A percentile compares a stretch with the other conserved stretches of the same genome.
Evolutionary conservation across 2,329 filamentous ascomycete species (phyloP).

Genomic region (Ophiobolus disseminans): DNA sequence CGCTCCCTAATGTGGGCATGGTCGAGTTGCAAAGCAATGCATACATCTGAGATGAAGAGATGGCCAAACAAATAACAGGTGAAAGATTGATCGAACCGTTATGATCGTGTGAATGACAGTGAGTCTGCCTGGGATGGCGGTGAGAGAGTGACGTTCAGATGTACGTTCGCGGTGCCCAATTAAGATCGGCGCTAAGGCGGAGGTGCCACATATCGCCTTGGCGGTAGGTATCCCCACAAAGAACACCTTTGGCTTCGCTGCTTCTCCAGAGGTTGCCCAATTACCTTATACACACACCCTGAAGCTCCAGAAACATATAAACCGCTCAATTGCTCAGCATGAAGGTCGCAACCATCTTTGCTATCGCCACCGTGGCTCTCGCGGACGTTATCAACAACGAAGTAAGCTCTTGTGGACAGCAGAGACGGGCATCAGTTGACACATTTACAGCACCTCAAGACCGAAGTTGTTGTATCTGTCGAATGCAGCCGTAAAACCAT

Average conservation of each 20-base stretch:
- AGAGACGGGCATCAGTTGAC: no score
- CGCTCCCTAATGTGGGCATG: no score
- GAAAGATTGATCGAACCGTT: no score
- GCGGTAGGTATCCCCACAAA: constrained; percentile 27
- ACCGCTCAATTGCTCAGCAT: constrained; percentile 37
- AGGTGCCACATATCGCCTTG: constrained; percentile 24
- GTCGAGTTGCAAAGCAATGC: no score
- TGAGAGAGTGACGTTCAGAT: constrained; percentile 1
- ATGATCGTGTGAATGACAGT: no score
- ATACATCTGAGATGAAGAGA: no score
- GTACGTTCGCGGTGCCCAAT: constrained; percentile 7
- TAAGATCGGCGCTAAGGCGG: neutral
- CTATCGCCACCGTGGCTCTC: constrained; percentile 57
- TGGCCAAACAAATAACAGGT: no score
- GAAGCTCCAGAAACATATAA: constrained; percentile 1
- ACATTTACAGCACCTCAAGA: constrained; percentile 72
- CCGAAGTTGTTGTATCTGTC: constrained; percentile 76
- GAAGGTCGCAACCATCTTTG: constrained; percentile 56
- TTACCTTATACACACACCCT: constrained; percentile 3
- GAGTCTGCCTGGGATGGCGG: no score
- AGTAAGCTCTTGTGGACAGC: constrained; percentile 17
- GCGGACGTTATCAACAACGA: constrained; percentile 45
- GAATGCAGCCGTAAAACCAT: constrained; percentile 78
- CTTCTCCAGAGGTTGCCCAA: constrained; percentile 12
- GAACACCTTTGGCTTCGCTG: constrained; percentile 7